Conservation (phyloP, 208 protist species). For the Leishmania tropica region DNA sequence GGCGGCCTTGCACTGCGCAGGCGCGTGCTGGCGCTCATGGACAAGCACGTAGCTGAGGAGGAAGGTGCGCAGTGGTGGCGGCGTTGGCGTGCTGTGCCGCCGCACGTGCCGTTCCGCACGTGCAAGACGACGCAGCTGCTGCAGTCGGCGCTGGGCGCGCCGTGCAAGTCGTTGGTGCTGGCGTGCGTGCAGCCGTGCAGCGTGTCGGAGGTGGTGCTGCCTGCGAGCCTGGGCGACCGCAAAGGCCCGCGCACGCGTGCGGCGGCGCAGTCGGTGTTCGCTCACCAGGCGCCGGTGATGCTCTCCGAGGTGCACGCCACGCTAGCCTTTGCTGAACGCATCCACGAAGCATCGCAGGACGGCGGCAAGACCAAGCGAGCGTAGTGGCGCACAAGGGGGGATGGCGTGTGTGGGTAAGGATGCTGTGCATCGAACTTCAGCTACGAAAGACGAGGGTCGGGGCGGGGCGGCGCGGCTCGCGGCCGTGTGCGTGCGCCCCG, state of each 20-base stretch:
- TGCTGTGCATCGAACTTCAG: neutral
- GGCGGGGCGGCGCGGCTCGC: no score
- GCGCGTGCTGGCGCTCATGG: slow-evolving; percentile 27
- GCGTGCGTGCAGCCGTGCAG: slow-evolving; percentile 73
- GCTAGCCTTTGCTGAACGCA: slow-evolving; percentile 21
- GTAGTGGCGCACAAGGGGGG: neutral
- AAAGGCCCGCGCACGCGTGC: slow-evolving; percentile 15
- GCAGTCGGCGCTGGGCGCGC: slow-evolving; percentile 58
- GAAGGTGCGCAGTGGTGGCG: slow-evolving; percentile 30
- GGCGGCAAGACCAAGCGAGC: neutral
- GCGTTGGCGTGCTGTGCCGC: slow-evolving; percentile 14
- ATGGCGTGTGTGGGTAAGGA: neutral
- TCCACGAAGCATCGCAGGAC: slow-evolving; percentile 17
- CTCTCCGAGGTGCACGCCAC: slow-evolving; percentile 32
- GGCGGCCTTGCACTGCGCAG: slow-evolving; percentile 23
- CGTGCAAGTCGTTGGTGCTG: slow-evolving; percentile 68
- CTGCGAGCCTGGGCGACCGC: slow-evolving; percentile 17
- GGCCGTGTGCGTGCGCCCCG: neutral
- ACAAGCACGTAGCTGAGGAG: slow-evolving; percentile 19
- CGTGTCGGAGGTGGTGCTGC: slow-evolving; percentile 38
- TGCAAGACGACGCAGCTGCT: slow-evolving; percentile 83
- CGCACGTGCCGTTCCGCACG: slow-evolving; percentile 68
- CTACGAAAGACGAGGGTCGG: no score
- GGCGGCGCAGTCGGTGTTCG: slow-evolving; percentile 21
- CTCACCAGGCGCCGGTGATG: slow-evolving; percentile 26